Evolutionary conservation across 2,329 filamentous ascomycete species (phyloP).

Genomic region (Biscogniauxia marginata): DNA sequence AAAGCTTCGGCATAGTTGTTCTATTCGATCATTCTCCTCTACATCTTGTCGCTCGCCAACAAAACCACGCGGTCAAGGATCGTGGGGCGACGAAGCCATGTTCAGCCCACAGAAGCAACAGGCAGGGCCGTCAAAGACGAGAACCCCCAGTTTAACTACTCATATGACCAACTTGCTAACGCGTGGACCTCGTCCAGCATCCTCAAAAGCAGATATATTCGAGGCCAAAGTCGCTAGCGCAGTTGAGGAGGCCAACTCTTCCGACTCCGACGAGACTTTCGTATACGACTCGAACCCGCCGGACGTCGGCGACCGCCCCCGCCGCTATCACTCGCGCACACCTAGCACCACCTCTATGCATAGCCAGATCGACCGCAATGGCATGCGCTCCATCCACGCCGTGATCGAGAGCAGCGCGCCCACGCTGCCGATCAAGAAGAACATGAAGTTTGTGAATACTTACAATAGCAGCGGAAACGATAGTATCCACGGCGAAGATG

Average conservation of each 20-base stretch:
- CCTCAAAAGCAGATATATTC: constrained; percentile 96
- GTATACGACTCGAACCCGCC: constrained; percentile 98
- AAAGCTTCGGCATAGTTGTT: constrained; percentile 42
- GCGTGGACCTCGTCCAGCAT: constrained; percentile 55
- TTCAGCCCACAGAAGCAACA: constrained; percentile 22
- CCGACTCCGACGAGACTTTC: constrained; percentile 97
- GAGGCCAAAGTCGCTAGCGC: constrained; percentile 95
- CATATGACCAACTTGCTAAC: constrained; percentile 47
- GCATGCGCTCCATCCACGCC: constrained; percentile 63
- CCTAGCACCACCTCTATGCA: constrained; percentile 86
- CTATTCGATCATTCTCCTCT: constrained; percentile 37
- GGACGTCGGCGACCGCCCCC: constrained; percentile 59
- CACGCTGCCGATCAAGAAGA: constrained; percentile 71
- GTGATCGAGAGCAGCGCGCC: constrained; percentile 58
- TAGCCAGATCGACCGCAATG: constrained; percentile 64
- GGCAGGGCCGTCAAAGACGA: constrained; percentile 23
- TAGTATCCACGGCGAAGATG: constrained; percentile 60
- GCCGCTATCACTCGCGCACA: constrained; percentile 87
- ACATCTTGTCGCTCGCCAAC: constrained; percentile 35
- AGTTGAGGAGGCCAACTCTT: constrained; percentile 93
- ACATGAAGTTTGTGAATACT: constrained; percentile 92
- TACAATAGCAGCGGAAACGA: constrained; percentile 62
- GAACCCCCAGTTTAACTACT: constrained; percentile 34
- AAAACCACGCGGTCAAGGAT: constrained; percentile 35
- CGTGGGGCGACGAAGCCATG: constrained; percentile 30